Base-by-base conservation (phyloP, 225 moss, liverwort and hornwort genomes). In the Straminergon stramineum region DNA sequence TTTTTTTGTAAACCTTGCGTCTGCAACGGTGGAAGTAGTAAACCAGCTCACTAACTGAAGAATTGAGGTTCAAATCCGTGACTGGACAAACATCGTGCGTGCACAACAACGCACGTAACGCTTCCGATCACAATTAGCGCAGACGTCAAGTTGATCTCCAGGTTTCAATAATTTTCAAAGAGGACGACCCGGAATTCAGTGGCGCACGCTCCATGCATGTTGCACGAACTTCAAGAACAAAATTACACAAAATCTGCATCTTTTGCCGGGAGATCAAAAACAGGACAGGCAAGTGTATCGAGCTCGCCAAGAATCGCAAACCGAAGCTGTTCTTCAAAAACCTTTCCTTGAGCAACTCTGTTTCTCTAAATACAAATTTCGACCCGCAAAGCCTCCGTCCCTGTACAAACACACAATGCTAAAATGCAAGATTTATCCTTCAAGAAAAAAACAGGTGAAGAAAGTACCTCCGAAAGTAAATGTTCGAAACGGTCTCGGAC, bases 391-490 rank as follows among this genome's bases (percentile, higher is more conserved):
- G 32, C 71, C 56, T 79, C 79, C 37, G 48, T 31, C n/a, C 32
- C 27, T 28, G 43, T 51, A 37, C 23, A 69, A 76, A 23, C 85
- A 68, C 66, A 27, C 28, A 63, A 43, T 70, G 31, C 84, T 17
- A 22, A 48, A 71, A 61, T 23, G n/a, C 51, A 78, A 84, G 57
- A 27, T n/a, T n/a, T 62, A 58, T 58, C 70, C 67, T 45, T 60
- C 76, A 79, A 53, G n/a, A 41, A 18, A 58, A 70, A 70, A 85
- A 2, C 55, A 63, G 52, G 19, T 26, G 41, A 83, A 77, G 39
- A 37, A 68, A 71, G 56, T 90, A 94, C 94, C 94, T 90, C 94
- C 94, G 37, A 93, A 92, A 51, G 88, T 62, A 32, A 81, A 88
- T 2, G 82, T 76, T 82, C 94, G 92, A 76, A 89, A 89, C 48